phyloP scores from a whole-genome alignment of 1,284 basidiomycete genomes.

The Irpex sp. region DNA sequence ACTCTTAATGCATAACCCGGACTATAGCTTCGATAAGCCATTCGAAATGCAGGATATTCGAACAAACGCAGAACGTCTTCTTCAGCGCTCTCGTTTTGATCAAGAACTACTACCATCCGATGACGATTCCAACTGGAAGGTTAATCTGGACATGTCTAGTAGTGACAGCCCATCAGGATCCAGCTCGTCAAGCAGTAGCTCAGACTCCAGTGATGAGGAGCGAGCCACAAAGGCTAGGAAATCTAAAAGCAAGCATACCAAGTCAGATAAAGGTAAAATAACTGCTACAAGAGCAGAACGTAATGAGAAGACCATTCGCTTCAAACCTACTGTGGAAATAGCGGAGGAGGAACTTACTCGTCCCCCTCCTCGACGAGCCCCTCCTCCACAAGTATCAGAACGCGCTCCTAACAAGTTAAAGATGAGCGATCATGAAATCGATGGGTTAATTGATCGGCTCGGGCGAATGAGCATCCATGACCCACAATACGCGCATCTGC shows the following conservation, averaged over 20 bases:
- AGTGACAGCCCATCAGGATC: background rate
- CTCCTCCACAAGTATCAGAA: background rate
- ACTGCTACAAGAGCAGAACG: background rate
- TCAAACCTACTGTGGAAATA: background rate
- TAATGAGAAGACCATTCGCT: no score
- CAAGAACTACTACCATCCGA: conserved; percentile 7
- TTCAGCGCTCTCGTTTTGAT: conserved; percentile 5
- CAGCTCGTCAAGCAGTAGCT: background rate
- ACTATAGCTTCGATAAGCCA: background rate
- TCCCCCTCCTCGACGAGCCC: background rate
- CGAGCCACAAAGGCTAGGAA: background rate
- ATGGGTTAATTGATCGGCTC: conserved; percentile 5
- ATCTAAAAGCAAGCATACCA: background rate
- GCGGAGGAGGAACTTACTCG: background rate
- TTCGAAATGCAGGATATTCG: background rate
- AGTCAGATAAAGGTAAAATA: background rate
- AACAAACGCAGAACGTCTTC: background rate
- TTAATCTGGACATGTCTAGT: background rate
- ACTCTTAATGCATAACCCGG: background rate
- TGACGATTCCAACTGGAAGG: background rate
- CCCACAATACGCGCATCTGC: background rate
- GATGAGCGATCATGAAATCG: background rate
- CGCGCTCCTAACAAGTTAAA: background rate
- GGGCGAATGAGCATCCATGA: conserved; percentile 2
- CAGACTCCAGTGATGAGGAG: background rate